phyloP scores from a whole-genome alignment of 352 stramenopile genomes.

The Globisporangium spinosum region DNA sequence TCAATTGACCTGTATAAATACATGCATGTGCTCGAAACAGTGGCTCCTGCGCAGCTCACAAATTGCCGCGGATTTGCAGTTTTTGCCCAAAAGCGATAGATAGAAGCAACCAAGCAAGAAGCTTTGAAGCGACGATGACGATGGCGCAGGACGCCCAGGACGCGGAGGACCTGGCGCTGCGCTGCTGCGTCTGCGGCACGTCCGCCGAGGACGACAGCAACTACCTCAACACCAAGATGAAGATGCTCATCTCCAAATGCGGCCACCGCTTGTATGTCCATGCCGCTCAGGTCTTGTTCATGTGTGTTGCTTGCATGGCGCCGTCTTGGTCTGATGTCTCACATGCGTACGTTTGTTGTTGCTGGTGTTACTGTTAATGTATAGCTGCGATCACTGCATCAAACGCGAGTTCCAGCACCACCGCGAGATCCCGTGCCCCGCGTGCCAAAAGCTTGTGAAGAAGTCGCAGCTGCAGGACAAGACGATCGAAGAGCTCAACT shows the following conservation, averaged over 20 bases:
- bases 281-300: not conserved
- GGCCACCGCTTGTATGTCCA: conserved; percentile 81
- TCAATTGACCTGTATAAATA: not conserved
- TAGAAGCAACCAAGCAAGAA: not conserved
- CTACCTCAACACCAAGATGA: conserved; percentile 90
- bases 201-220: conserved; percentile 84
- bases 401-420: conserved; percentile 88
- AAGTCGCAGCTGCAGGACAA: conserved; percentile 89
- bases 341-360: not conserved
- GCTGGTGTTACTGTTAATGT: not conserved
- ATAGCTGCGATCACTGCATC: conserved; percentile 82
- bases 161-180: conserved; percentile 69
- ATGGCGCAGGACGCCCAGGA: conserved; percentile 33
- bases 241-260: conserved; percentile 90
- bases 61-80: not conserved
- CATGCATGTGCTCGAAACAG: not conserved
- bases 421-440: conserved; percentile 78
- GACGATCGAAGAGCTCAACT: conserved; percentile 88
- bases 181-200: conserved; percentile 87
- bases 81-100: not conserved
- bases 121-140: conserved; percentile 19
- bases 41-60: not conserved
- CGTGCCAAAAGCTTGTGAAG: conserved; percentile 82
- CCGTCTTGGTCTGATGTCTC: not conserved
- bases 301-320: not conserved